These are phyloP conservation scores for Fragaria vesca DNA, from an alignment of 306 rosid genomes.

Conservation along the genomic window DNA sequence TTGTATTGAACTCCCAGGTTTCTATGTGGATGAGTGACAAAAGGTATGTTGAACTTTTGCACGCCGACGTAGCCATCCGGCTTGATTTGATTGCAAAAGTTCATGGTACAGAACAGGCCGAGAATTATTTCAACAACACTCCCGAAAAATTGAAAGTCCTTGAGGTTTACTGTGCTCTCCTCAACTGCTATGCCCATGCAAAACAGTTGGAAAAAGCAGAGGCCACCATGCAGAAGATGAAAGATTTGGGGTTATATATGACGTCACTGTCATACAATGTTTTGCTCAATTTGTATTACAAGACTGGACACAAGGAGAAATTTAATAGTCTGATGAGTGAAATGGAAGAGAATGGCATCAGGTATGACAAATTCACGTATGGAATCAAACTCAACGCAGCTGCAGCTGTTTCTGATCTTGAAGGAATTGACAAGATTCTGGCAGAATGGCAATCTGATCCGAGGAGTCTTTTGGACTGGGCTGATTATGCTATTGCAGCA, in stretches of 20 bases:
- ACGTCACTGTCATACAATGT: conserved; percentile 10
- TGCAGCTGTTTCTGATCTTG: conserved; percentile 20
- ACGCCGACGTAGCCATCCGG: conserved; percentile 15
- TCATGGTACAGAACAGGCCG: conserved; percentile 31
- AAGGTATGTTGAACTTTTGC: conserved; percentile 5
- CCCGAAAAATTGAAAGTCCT: conserved; percentile 16
- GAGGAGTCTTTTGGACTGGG: neutral
- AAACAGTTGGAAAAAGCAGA: conserved; percentile 32
- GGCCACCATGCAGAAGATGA: conserved; percentile 29
- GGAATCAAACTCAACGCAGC: conserved; percentile 19
- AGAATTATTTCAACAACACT: conserved; percentile 34
- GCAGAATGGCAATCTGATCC: conserved; percentile 13
- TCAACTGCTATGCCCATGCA: conserved; percentile 28
- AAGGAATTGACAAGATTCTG: conserved; percentile 22
- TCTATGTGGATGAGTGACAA: conserved; percentile 30
- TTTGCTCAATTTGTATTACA: conserved; percentile 29
- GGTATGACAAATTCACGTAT: conserved; percentile 10
- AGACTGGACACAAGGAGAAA: conserved; percentile 23
- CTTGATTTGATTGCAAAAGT: conserved; percentile 33
- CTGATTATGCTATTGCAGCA: conserved; percentile 10
- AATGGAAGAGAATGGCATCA: conserved; percentile 29
- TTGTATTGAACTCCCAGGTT: conserved; percentile 5
- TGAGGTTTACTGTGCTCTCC: conserved; percentile 25
- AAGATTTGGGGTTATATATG: conserved; percentile 20
- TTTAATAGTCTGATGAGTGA: conserved; percentile 21